Evolutionary conservation across 164 flowering plant species (phyloP).

Genomic region (Berberis vulgaris): DNA sequence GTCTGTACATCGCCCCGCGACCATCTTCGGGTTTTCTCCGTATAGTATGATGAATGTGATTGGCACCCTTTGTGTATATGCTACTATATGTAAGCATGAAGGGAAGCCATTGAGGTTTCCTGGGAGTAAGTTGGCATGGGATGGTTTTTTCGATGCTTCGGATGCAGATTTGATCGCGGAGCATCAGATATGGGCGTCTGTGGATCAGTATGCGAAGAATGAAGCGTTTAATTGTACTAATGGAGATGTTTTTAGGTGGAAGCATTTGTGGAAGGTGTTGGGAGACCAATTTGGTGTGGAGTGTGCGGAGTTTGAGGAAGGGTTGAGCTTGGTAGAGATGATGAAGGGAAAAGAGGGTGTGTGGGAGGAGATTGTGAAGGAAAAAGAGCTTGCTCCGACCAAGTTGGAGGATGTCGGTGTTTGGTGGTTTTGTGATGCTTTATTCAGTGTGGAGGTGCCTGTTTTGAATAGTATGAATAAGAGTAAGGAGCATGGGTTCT

Average conservation of each 20-base stretch:
- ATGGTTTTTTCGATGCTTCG: constrained; percentile 36
- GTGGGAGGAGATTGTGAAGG: constrained; percentile 73
- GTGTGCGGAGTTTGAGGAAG: constrained; percentile 35
- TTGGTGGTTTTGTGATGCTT: constrained; percentile 60
- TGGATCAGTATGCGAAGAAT: constrained; percentile 61
- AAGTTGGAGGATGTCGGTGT: constrained; percentile 50
- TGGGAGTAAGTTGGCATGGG: constrained; percentile 50
- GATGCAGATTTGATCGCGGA: constrained; percentile 81
- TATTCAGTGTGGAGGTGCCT: constrained; percentile 13
- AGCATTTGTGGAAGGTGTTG: constrained; percentile 64
- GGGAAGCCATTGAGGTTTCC: constrained; percentile 49
- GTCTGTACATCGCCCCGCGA: constrained; percentile 59
- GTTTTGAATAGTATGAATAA: constrained; percentile 54
- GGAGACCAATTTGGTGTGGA: constrained; percentile 66
- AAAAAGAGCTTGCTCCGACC: constrained; percentile 40
- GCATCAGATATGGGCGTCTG: constrained; percentile 83
- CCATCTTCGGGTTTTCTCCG: constrained; percentile 70
- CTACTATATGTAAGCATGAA: constrained; percentile 63
- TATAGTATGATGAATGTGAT: constrained; percentile 59
- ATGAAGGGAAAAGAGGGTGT: constrained; percentile 64
- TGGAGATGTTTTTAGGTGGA: constrained; percentile 82
- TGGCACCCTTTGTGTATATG: constrained; percentile 61
- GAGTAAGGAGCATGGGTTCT: constrained; percentile 79
- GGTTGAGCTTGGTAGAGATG: constrained; percentile 34
- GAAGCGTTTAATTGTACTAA: constrained; percentile 70